Conservation (phyloP, 2,329 filamentous ascomycete species). For the Cucurbitaria berberidis region DNA sequence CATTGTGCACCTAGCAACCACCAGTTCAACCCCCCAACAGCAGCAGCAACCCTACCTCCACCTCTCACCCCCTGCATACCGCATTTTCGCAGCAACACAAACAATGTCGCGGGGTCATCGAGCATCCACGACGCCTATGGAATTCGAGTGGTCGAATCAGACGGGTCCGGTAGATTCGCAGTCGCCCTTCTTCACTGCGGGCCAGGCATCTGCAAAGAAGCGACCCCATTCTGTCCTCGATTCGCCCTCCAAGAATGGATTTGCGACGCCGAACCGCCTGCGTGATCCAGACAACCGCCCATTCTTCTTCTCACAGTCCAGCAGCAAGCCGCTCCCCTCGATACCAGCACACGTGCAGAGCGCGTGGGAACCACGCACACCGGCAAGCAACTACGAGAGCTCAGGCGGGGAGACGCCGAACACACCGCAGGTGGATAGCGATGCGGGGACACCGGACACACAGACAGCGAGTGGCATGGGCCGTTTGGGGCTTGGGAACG, state of each 20-base stretch:
- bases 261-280: conserved; percentile 48
- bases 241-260: conserved; percentile 56
- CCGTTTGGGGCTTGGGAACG: conserved; percentile 21
- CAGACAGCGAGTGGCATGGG: conserved; percentile 39
- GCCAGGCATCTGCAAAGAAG: conserved; percentile 43
- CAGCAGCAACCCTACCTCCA: not conserved
- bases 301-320: conserved; percentile 53
- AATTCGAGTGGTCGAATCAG: conserved; percentile 60
- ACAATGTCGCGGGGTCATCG: conserved; percentile 42
- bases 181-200: conserved; percentile 55
- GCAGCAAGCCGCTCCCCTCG: conserved; percentile 49
- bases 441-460: conserved; percentile 51
- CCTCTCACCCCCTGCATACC: not conserved
- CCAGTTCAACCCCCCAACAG: not conserved
- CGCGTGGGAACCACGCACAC: conserved; percentile 44
- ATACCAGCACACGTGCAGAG: conserved; percentile 40
- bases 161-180: conserved; percentile 53
- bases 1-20: conserved; percentile 10
- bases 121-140: conserved; percentile 57
- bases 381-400: conserved; percentile 49
- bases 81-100: not conserved
- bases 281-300: conserved; percentile 58
- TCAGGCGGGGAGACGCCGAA: conserved; percentile 58
- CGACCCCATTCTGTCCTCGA: conserved; percentile 50
- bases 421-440: conserved; percentile 53